These are phyloP conservation scores for Fonsecaea multimorphosa DNA, from an alignment of 2,329 filamentous ascomycete species.

Conservation along the genomic window DNA sequence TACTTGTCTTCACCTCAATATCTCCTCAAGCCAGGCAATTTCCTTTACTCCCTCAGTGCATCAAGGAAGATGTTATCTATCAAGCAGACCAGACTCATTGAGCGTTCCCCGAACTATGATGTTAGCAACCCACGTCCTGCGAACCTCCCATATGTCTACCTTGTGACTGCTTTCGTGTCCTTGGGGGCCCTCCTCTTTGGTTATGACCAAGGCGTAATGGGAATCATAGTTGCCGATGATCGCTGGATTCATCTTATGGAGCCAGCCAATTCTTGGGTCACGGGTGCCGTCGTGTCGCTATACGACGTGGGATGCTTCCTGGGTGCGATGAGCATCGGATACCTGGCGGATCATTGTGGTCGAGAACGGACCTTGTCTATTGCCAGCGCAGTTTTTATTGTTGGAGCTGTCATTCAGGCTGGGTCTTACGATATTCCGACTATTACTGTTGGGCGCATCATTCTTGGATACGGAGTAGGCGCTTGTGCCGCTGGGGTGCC, in stretches of 20 bases:
- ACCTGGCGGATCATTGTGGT: slow-evolving; percentile 17
- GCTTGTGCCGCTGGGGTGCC: slow-evolving; percentile 56
- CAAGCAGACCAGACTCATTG: slow-evolving; percentile 17
- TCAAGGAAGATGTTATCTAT: slow-evolving; percentile 12
- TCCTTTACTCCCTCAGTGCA: neutral
- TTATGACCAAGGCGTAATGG: slow-evolving; percentile 45
- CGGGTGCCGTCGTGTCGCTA: slow-evolving; percentile 47
- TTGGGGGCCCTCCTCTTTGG: slow-evolving; percentile 42
- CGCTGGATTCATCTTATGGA: slow-evolving; percentile 41
- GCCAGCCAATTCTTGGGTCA: slow-evolving; percentile 37
- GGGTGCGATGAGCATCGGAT: slow-evolving; percentile 17
- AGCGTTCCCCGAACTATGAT: neutral
- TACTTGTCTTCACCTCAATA: neutral
- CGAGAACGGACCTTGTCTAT: slow-evolving; percentile 20
- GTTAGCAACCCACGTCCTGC: slow-evolving; percentile 4
- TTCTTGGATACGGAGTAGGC: slow-evolving; percentile 57
- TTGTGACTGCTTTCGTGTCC: slow-evolving; percentile 23
- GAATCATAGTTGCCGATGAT: slow-evolving; percentile 43
- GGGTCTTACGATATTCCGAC: slow-evolving; percentile 49
- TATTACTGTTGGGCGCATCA: slow-evolving; percentile 57
- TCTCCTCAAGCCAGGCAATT: neutral
- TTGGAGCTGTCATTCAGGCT: slow-evolving; percentile 41
- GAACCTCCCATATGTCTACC: slow-evolving; percentile 20
- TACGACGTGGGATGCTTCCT: slow-evolving; percentile 47
- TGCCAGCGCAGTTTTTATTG: slow-evolving; percentile 17